Percentiles rank a stretch among this genome's conserved stretches.
phyloP scores from a whole-genome alignment of 495 filamentous ascomycete genomes.

The Entonaema liquescens region DNA sequence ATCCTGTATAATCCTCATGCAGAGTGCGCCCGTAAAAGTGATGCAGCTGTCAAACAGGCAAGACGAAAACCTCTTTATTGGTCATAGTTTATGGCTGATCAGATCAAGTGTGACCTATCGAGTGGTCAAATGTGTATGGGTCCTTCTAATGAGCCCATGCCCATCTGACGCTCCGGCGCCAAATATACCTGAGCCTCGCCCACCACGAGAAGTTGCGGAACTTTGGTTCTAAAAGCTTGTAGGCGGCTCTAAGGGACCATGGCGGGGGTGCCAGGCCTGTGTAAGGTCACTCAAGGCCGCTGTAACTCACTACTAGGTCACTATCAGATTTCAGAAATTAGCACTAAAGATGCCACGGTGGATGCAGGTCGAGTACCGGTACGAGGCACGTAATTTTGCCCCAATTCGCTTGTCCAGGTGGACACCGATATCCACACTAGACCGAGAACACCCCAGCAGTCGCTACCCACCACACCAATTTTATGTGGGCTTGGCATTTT shows the following conservation, averaged over 20 bases:
- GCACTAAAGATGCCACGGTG: not conserved
- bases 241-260: conserved; percentile 4
- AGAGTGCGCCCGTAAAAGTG: conserved; percentile 9
- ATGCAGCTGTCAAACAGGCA: conserved; percentile 34
- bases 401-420: conserved; percentile 41
- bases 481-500: conserved; percentile 42
- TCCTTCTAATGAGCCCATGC: conserved; percentile 29
- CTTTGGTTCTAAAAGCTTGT: conserved; percentile 13
- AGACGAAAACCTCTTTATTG: conserved; percentile 22
- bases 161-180: conserved; percentile 40
- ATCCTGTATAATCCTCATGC: conserved; percentile 10
- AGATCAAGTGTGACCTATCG: conserved; percentile 35
- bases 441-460: conserved; percentile 41
- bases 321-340: conserved; percentile 8
- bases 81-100: conserved; percentile 32
- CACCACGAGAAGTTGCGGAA: conserved; percentile 27
- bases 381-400: conserved; percentile 38
- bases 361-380: conserved; percentile 28
- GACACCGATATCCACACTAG: conserved; percentile 42
- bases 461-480: conserved; percentile 42
- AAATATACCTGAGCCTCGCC: conserved; percentile 39
- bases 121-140: conserved; percentile 32
- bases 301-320: conserved; percentile 22
- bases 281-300: not conserved
- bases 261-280: conserved; percentile 17